These are phyloP conservation scores for Bipolaris gigantea DNA, from an alignment of 2,329 filamentous ascomycete species.

Conservation along the genomic window DNA sequence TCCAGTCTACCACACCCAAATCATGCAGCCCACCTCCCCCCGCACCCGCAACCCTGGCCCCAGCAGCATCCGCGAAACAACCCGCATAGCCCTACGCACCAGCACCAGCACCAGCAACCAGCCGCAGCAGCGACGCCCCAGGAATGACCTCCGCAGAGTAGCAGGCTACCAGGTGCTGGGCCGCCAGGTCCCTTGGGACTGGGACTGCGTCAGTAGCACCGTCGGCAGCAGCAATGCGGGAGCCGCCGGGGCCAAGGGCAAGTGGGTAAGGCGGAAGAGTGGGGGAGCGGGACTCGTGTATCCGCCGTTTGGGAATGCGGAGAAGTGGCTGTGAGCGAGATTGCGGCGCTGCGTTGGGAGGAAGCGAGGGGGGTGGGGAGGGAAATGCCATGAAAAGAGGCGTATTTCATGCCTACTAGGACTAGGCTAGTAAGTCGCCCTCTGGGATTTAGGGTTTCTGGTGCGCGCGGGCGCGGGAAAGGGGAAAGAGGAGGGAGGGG, in stretches of 20 bases:
- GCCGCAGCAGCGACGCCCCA: background rate
- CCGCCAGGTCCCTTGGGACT: conserved; percentile 36
- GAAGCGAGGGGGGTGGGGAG: background rate
- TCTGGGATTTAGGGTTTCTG: no score
- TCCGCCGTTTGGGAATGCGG: conserved; percentile 33
- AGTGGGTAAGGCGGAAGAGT: conserved; percentile 9
- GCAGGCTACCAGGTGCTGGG: conserved; percentile 39
- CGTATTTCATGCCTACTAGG: no score
- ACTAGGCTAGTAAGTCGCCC: no score
- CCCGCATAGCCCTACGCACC: conserved; percentile 28
- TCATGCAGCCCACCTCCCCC: conserved; percentile 23
- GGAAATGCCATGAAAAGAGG: background rate
- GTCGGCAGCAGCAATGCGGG: conserved; percentile 20
- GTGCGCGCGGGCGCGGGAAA: no score
- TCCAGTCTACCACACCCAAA: conserved; percentile 36
- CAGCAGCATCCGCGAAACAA: conserved; percentile 29
- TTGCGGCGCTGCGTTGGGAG: no score
- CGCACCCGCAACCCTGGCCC: background rate
- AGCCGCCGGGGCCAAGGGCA: conserved; percentile 4
- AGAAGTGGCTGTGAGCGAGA: conserved; percentile 25
- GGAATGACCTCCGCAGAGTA: conserved; percentile 28
- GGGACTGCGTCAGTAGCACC: conserved; percentile 40
- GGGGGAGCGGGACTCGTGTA: conserved; percentile 20
- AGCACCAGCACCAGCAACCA: conserved; percentile 10
- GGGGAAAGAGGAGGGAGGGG: no score